A percentile compares a stretch with the other conserved stretches of the same genome.
These are phyloP conservation scores for Nemania diffusa DNA, from an alignment of 2,329 filamentous ascomycete species.

Conservation along the genomic window DNA sequence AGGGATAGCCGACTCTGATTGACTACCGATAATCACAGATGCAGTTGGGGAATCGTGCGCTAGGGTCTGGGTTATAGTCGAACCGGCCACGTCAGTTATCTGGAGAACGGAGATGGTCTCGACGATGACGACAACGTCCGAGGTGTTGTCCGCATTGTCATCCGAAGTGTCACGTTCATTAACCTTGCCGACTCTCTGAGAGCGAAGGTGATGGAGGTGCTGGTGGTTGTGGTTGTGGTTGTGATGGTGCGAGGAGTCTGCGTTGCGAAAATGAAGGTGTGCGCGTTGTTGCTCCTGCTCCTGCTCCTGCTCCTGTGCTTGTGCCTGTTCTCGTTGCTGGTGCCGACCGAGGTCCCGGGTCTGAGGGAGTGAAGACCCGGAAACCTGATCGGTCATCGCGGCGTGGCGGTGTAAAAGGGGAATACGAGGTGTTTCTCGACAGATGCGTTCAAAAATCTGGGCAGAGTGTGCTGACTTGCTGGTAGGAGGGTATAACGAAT, in stretches of 20 bases:
- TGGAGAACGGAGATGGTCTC: slow-evolving; percentile 67
- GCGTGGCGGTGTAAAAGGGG: slow-evolving; percentile 51
- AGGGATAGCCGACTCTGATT: slow-evolving; percentile 50
- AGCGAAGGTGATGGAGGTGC: slow-evolving; percentile 49
- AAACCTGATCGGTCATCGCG: slow-evolving; percentile 58
- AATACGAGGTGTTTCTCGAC: slow-evolving; percentile 49
- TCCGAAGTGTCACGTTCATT: slow-evolving; percentile 39
- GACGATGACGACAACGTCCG: slow-evolving; percentile 56
- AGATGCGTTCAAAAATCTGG: slow-evolving; percentile 44
- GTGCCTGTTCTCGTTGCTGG: not conserved
- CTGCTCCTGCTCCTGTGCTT: slow-evolving; percentile 8
- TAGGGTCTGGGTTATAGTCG: slow-evolving; percentile 58
- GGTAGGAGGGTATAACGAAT: slow-evolving; percentile 43
- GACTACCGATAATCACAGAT: slow-evolving; percentile 7
- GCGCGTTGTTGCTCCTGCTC: slow-evolving; percentile 40
- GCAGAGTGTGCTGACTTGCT: slow-evolving; percentile 46
- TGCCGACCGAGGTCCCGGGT: slow-evolving; percentile 51
- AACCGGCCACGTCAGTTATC: slow-evolving; percentile 61
- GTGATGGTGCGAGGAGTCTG: slow-evolving; percentile 38
- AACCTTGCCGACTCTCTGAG: slow-evolving; percentile 34
- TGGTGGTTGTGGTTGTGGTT: slow-evolving; percentile 49
- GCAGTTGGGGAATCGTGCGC: slow-evolving; percentile 45
- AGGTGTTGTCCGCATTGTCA: slow-evolving; percentile 17
- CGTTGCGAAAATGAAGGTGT: slow-evolving; percentile 47
- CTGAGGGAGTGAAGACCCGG: slow-evolving; percentile 62